Base-by-base conservation (phyloP, 2,329 filamentous ascomycete genomes). In the Parastagonospora nodorum region DNA sequence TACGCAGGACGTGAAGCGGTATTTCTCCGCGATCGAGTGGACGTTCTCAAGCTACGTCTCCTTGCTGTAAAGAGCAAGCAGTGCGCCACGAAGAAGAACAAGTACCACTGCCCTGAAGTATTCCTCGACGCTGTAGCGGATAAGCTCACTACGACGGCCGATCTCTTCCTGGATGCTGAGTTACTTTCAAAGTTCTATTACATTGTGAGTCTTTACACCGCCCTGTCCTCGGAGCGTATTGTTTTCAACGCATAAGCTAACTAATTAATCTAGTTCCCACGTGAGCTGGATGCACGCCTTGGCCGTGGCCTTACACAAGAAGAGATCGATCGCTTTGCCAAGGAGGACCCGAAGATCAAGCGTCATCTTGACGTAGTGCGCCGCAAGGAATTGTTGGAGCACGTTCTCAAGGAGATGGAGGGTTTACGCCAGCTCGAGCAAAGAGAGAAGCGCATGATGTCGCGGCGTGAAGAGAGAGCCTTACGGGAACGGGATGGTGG, bases 81-180 rank as follows among this genome's bases (percentile, higher is more conserved):
- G 75, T 99, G 94, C 75, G 83, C 86, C 51, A 85, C 79, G 60
- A 82, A 88, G 60, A 88, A 88, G 67, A 96, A 96, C 79, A 97
- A 97, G 78, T 97, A 97, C 77, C 86, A 94, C 77, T 99, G 94
- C 69, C 94, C 94, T 0, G 94, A 99, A 72, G 85, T 99, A 12
- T 99, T 99, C 79, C 85, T 99, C n/a, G 92, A 99, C 67, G 92
- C 95, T 2, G 94, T 96, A 2, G 92, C 94, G 1, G 90, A 92
- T 61, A 97, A 97, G 75, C 84, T 99, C 42, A 95, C 93, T 2
- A 88, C 91, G 1, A 99, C 94, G 0, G 93, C 94, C 2, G 94
- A 99, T 8, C 84, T 99, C 0, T 99, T 99, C 80, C 83, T 99
- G 28, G 97, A 99, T 67, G 94, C 97, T 9, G 95, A 99, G 77